Conservation (phyloP, 2,329 filamentous ascomycete species). For the Phyllosticta citriasiana region DNA sequence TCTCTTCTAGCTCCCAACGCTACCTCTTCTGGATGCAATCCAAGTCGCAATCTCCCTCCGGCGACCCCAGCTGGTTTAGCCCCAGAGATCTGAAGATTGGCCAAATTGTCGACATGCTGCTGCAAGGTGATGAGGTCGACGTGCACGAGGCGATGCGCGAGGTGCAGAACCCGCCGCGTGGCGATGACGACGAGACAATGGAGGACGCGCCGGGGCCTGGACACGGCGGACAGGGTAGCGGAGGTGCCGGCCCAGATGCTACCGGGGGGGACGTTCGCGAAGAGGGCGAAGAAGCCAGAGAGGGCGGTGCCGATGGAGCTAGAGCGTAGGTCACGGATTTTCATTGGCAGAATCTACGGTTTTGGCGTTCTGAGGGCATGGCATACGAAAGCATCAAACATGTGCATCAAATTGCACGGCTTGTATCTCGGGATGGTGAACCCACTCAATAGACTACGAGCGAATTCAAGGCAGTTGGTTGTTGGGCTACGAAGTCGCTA, state of each 20-base stretch:
- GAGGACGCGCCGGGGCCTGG: conserved; percentile 43
- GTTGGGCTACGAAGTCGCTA: neutral
- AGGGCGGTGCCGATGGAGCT: conserved; percentile 91
- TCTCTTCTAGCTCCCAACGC: conserved; percentile 80
- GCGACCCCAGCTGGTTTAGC: conserved; percentile 69
- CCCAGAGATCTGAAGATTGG: conserved; percentile 78
- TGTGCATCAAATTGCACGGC: neutral
- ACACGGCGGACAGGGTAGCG: conserved; percentile 40
- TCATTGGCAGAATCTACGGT: conserved; percentile 4
- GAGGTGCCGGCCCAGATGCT: conserved; percentile 75
- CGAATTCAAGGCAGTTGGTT: conserved; percentile 6
- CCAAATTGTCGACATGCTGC: conserved; percentile 70
- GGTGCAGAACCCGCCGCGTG: conserved; percentile 43
- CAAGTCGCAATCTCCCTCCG: conserved; percentile 63
- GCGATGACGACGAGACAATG: conserved; percentile 56
- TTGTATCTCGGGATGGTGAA: neutral
- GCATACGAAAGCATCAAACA: conserved; percentile 1
- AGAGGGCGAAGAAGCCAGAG: conserved; percentile 78
- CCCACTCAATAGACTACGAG: conserved; percentile 1
- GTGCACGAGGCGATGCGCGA: conserved; percentile 57
- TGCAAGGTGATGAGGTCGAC: conserved; percentile 84
- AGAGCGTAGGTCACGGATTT: conserved; percentile 83
- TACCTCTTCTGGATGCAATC: conserved; percentile 96
- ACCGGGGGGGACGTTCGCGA: conserved; percentile 86
- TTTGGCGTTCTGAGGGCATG: conserved; percentile 9